Evolutionary conservation across 2,329 filamentous ascomycete species (phyloP), one percentile per base, ranked within the genome.

Genomic region (Cordyceps tenuipes): DNA sequence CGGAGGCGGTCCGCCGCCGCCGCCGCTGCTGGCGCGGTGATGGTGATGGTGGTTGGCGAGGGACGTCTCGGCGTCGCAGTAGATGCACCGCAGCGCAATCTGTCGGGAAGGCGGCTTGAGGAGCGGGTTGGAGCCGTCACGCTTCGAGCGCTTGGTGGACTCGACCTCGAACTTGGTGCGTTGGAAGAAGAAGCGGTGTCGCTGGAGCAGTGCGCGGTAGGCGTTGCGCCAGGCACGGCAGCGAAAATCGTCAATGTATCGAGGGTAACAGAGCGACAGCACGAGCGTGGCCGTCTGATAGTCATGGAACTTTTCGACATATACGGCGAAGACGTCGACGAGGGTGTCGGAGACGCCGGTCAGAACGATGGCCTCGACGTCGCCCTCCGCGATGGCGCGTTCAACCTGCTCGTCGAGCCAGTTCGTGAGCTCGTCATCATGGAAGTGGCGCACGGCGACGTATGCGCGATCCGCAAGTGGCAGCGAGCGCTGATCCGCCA

Each of bases 141-240:
- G 82, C 61, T 86, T 83, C 65, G 86, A 87, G 65, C 82, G 82
- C 64, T 85, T 84, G 26, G 87, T 90, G 68, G 89, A 88, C 69
- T 89, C 86, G 62, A 89, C 87, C 65, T 90, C 87, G 72, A 91
- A 93, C 67, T 87, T 87, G 59, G 88, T 88, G 51, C 89, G 84
- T 64, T 89, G 82, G 63, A 88, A 84, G 74, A 90, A 92, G 59
- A 80, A 82, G 71, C 81, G 88, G 79, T 89, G 89, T 64, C 79
- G 86, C 75, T 88, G 84, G 43, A 89, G 81, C 66, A 90, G 85
- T 54, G 86, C 84, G 60, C 86, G 82, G 70, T 93, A 91, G 41
- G 80, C 80, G 64, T 79, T 82, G 58, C 88, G 86, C 88, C 90
- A 93, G 59, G 87, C 84, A 10, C 81, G 79, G 73, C 87, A 90